phyloP scores from a whole-genome alignment of 306 rosid genomes.

The Rosa rugosa region DNA sequence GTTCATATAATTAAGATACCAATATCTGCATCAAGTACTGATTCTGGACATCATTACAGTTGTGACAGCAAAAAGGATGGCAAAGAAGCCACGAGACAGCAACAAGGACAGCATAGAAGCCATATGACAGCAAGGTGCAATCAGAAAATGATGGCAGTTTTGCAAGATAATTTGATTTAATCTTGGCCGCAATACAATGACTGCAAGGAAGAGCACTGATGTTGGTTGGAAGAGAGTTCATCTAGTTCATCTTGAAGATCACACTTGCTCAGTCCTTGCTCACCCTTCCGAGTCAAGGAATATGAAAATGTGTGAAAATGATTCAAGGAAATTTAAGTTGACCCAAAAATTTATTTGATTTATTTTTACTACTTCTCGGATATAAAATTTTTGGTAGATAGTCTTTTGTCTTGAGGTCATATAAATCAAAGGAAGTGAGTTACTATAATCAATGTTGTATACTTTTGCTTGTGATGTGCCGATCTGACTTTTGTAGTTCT shows the following conservation, averaged over 20 bases:
- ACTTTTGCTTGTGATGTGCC: neutral
- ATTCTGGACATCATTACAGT: conserved; percentile 46
- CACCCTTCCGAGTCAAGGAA: conserved; percentile 1
- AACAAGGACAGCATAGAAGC: conserved; percentile 47
- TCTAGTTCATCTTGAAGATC: neutral
- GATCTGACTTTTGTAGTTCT: neutral
- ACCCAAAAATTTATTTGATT: neutral
- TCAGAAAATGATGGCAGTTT: conserved; percentile 45
- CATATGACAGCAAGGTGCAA: conserved; percentile 19
- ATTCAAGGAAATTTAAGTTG: neutral
- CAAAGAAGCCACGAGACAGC: conserved; percentile 45
- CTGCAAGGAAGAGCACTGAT: neutral
- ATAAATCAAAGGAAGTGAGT: neutral
- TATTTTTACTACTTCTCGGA: neutral
- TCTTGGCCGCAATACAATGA: conserved; percentile 1
- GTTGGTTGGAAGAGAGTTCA: neutral
- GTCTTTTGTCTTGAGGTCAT: neutral
- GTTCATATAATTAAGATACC: neutral
- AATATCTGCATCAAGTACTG: conserved; percentile 11
- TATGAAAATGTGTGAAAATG: neutral
- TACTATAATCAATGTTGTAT: neutral
- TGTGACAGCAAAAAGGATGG: conserved; percentile 42
- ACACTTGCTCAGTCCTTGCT: too few species aligned
- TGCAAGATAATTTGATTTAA: conserved; percentile 29
- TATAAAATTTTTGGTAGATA: neutral